Percentiles rank a stretch among this genome's conserved stretches.
Conservation (phyloP, 2,329 filamentous ascomycete species). For the Talaromyces sp. region DNA sequence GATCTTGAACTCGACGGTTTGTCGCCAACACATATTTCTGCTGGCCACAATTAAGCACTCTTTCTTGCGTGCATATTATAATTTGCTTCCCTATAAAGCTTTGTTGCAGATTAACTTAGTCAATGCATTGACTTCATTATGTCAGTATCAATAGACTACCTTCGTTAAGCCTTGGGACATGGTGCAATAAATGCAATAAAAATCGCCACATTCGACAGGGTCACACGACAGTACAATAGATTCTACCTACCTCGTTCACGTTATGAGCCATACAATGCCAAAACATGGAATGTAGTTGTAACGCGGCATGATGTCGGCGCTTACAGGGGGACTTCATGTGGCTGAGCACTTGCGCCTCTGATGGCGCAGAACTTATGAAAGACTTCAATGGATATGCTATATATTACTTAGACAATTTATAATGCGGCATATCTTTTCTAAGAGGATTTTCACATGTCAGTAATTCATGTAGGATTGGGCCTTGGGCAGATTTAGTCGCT, state of each 20-base stretch:
- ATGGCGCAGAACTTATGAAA: not conserved
- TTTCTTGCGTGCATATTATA: not conserved
- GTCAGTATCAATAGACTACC: not conserved
- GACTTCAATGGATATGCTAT: not conserved
- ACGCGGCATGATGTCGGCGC: not conserved
- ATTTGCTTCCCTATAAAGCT: not conserved
- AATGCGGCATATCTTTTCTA: no score
- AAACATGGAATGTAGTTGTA: not conserved
- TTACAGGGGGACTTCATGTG: not conserved
- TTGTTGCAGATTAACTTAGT: not conserved
- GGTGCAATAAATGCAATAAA: not conserved
- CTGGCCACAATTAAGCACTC: not conserved
- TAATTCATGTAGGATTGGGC: not conserved
- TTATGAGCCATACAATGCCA: not conserved
- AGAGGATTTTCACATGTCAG: no score
- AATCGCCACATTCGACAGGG: not conserved
- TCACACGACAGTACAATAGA: not conserved
- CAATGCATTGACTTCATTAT: not conserved
- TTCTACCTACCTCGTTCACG: not conserved
- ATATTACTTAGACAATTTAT: not conserved
- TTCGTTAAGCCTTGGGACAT: not conserved
- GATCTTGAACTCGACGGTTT: not conserved
- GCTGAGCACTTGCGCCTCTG: not conserved
- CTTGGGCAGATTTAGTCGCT: not conserved
- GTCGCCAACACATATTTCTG: not conserved